Evolutionary conservation across 106 monocot species (phyloP), one percentile per base, ranked within the genome.

Genomic region (Triglochin maritima): DNA sequence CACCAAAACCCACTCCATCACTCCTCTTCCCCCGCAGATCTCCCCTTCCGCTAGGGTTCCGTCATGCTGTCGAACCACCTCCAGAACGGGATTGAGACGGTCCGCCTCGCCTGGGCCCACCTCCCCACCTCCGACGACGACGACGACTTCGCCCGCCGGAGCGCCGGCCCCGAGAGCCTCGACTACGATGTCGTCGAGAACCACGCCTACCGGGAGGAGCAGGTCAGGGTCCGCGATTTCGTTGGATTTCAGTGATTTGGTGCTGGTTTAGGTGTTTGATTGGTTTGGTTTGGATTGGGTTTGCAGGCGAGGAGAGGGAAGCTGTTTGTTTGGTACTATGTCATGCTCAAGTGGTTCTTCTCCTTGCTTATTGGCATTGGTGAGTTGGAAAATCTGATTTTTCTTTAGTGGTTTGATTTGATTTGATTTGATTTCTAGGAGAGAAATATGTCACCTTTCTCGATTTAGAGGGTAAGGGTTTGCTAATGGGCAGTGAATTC

Each of bases 161-260:
- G 68, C 44, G 80, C 69, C 13, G 78, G 76, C 10, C 70, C 75
- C 3, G 95, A 95, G 81, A 95, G 95, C 71, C 85, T 95, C 13
- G 95, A 95, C 68, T 95, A 95, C 77, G 95, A 95, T 76, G 78
- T 95, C 11, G 79, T 95, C 53, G 95, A 95, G 85, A 95, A 95
- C 62, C 75, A 83, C 46, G 95, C 90, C 49, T 95, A 95, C 76
- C 71, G 81, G 76, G 90, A 90, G 72, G 79, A 79, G 62, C 95
- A 95, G 90, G 94, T 90, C 43, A 6, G 46, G n/a, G 2, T 64
- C n/a, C 58, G 45, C 7, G 44, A n/a, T 62, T 3, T 49, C 42
- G 46, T 11, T 4, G 6, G 9, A 9, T 49, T 46, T 13, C 15
- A n/a, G 60, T 66, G 5, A 60, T 46, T 69, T 57, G 44, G 42